Base-by-base conservation (phyloP, 2,329 filamentous ascomycete genomes). In the Daldinia eschscholtzii region DNA sequence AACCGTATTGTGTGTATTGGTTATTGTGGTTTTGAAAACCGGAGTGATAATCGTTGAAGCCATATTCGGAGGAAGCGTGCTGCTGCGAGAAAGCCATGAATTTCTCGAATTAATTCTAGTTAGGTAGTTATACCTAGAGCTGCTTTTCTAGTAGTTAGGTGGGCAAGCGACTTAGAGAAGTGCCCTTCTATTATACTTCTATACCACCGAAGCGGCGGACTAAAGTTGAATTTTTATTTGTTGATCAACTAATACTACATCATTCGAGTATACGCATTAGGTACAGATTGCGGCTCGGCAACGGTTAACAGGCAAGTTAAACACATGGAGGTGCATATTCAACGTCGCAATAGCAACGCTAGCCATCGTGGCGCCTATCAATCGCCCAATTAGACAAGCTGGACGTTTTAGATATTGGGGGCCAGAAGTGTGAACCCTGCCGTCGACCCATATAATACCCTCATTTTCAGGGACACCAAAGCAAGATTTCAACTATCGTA, bases 1-100 rank as follows among this genome's bases (percentile, higher is more conserved):
- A 28, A 33, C 26, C 33, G 28, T 52, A 52, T 52, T 52, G 26
- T 33, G 46, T 33, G 46, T 52, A 52, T 18, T 33, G 46, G 4
- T 52, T 26, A 15, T 13, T 4, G 26, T 30, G 46, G 15, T 9
- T 44, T 44, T 44, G 41, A 18, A 44, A 6, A 5, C 44, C 46
- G 12, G 26, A 52, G 13, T 26, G 13, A 30, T 52, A n/a, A 52
- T 50, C 15, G 3, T 30, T 30, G 18, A 50, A n/a, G 26, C 4
- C 46, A 33, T 52, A 33, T 52, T 52, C 26, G 15, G 44, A 20
- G 44, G 44, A 6, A 48, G 10, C 13, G 46, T 28, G 13, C n/a
- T 33, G 46, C 2, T 52, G 46, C 3, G 15, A 15, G 15, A n/a
- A 30, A 18, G 46, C 46, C 46, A 52, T 52, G 6, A 12, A 6